Evolutionary conservation across 83 land plant species (phyloP).

Genomic region (Diphasiastrum complanatum): DNA sequence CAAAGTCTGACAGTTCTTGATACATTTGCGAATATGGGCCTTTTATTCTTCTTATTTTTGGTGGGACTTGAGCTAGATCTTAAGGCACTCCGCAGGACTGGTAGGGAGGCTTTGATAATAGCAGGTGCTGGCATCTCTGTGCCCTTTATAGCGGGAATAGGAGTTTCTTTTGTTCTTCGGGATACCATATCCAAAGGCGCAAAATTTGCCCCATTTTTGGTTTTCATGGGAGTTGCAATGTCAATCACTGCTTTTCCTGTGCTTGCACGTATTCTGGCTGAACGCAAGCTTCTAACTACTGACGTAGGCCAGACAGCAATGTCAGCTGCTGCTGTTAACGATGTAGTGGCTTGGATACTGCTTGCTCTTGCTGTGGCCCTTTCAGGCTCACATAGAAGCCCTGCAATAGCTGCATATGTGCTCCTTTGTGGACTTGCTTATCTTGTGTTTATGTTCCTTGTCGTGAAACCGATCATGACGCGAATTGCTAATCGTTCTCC

Average conservation of each 20-base stretch:
- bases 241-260: constrained; percentile 85
- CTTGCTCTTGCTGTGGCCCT: constrained; percentile 74
- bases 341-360: constrained; percentile 75
- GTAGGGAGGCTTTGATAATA: constrained; percentile 47
- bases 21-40: constrained; percentile 64
- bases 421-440: constrained; percentile 52
- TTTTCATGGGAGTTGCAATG: constrained; percentile 81
- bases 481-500: constrained; percentile 32
- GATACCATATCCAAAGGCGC: constrained; percentile 28
- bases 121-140: constrained; percentile 66
- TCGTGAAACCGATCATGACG: constrained; percentile 43
- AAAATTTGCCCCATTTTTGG: constrained; percentile 41
- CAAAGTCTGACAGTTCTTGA: constrained; percentile 61
- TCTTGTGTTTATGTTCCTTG: constrained; percentile 39
- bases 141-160: constrained; percentile 56
- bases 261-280: constrained; percentile 75
- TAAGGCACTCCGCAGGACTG: constrained; percentile 44
- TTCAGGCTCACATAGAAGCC: constrained; percentile 50
- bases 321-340: constrained; percentile 91
- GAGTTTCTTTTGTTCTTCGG: constrained; percentile 53
- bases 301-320: constrained; percentile 68
- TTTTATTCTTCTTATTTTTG: constrained; percentile 73
- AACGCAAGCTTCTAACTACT: constrained; percentile 67
- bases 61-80: constrained; percentile 83
- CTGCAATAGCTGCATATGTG: constrained; percentile 55